Base-by-base conservation (phyloP, 345 rosid genomes). In the Lepidium africanum region DNA sequence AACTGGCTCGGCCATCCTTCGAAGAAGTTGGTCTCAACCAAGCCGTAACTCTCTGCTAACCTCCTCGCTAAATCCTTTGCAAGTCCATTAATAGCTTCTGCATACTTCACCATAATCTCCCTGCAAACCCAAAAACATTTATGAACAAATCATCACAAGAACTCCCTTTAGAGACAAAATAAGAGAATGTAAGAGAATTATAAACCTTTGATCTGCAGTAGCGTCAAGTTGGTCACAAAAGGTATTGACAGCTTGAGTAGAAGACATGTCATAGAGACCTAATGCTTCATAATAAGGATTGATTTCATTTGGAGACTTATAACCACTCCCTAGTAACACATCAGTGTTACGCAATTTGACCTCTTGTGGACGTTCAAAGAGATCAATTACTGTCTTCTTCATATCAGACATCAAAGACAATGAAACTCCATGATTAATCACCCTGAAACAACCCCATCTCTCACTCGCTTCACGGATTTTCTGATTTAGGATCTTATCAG, bases 231-330 rank as follows among this genome's bases (percentile, higher is more conserved):
- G 90, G 46, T 85, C 81, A 76, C 88, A 90, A 53, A 93, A 93
- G 51, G 62, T 33, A 21, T 70, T 56, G 9, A 92, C 85, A 37
- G 93, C 88, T 56, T 77, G 78, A 51, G 87, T 61, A 36, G 88
- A 85, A 36, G 85, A 84, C 80, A 85, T 69, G 59, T 86, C 90
- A 66, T 78, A 90, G 35, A 92, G 87, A 39, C 98, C 96, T 25
- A 90, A 73, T 5, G 97, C 86, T 59, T 92, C 96, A 41, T 90
- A 92, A 25, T 85, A 88, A 51, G 96, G 98, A 67, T 92, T 92
- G 64, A 21, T 64, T 16, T 70, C 51, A 39, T 48, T 70, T 0
- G 88, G 87, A 3, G 86, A 84, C 42, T 78, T 30, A 82, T 90
- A 88, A 23, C 98, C 96, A 60, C 96, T 87, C 15, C 96, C 91